Evolutionary conservation across 768 basidiomycete species (phyloP), one percentile per base, ranked within the genome.

Genomic region (Tricholoma hemisulphureum): DNA sequence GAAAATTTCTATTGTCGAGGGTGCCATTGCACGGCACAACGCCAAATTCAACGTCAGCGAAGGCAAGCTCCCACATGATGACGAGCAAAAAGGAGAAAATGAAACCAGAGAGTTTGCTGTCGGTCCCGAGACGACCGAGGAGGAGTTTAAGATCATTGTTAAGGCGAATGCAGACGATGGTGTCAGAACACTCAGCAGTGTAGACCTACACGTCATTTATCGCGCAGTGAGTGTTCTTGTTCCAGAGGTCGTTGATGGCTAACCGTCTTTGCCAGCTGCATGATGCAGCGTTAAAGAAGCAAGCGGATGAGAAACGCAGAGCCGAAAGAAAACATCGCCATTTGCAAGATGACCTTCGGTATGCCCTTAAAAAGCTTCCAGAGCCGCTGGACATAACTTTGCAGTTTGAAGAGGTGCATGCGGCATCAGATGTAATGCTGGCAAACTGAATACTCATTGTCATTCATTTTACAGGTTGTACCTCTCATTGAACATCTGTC

Each of bases 281-380:
- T 53, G 84, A 86, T 7, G 79, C 80, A 55, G 88, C 89, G 11
- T 58, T 84, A 39, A 89, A 85, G 71, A 87, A 87, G 60, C 88
- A 89, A 32, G 88, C 89, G 2, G 91, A 94, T 14, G 97, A 98
- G 70, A 91, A 85, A 69, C 80, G 88, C n/a, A 83, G 93, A 32
- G 75, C 86, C 1, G 97, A 98, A 72, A 82, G 94, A 57, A 87
- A 82, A 65, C 85, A 88, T 57, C 83, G 95, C 24, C 91, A 96
- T 70, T 73, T 93, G 60, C 93, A 97, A 66, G 97, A 99, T 71
- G 97, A 98, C 67, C 78, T 99, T 34, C 88, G 97, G 6, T 97
- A 98, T 74, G 97, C 95, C 0, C 78, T 98, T 62, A 94, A 91
- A 75, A 96, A 96, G 69, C 77, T 96, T 6, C 71, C 90, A 0